Conservation (phyloP, 2,329 filamentous ascomycete genomes). For the Aspergillus sp. region DNA sequence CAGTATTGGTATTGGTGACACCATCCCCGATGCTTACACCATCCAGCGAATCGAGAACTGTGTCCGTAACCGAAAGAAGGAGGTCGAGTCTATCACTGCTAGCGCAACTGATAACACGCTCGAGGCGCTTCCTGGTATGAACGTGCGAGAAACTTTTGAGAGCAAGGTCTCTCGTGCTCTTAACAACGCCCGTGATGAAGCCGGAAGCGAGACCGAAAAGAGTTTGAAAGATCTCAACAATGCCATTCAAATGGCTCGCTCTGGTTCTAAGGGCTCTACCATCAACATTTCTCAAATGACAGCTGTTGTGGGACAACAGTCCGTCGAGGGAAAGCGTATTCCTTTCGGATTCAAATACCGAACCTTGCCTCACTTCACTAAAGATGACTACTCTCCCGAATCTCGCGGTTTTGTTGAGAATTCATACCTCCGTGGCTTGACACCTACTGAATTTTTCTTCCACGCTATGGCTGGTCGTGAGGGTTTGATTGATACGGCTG, state of each 20-base stretch:
- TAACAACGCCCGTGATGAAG: conserved; percentile 93
- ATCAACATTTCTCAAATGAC: conserved; percentile 99
- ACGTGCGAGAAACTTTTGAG: conserved; percentile 95
- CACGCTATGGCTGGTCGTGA: conserved; percentile 99
- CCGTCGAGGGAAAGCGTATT: conserved; percentile 97
- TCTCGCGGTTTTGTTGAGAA: conserved; percentile 98
- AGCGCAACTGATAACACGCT: conserved; percentile 80
- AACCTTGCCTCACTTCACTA: conserved; percentile 94
- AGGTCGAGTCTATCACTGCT: conserved; percentile 70
- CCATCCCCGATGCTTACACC: conserved; percentile 81
- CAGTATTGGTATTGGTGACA: conserved; percentile 98
- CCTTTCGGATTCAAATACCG: conserved; percentile 99
- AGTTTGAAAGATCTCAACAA: conserved; percentile 96
- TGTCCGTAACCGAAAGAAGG: conserved; percentile 74
- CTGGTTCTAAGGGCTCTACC: conserved; percentile 95
- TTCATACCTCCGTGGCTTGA: conserved; percentile 92
- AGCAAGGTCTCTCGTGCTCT: conserved; percentile 91
- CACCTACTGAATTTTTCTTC: conserved; percentile 97
- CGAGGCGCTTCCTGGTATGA: conserved; percentile 96
- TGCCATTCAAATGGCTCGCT: conserved; percentile 90
- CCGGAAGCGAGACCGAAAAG: conserved; percentile 86
- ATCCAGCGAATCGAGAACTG: conserved; percentile 79
- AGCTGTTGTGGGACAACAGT: conserved; percentile 94
- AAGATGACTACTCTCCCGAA: conserved; percentile 97
- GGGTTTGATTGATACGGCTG: conserved; percentile 98